Conservation (phyloP, 345 rosid genomes). For the Populus davidiana region DNA sequence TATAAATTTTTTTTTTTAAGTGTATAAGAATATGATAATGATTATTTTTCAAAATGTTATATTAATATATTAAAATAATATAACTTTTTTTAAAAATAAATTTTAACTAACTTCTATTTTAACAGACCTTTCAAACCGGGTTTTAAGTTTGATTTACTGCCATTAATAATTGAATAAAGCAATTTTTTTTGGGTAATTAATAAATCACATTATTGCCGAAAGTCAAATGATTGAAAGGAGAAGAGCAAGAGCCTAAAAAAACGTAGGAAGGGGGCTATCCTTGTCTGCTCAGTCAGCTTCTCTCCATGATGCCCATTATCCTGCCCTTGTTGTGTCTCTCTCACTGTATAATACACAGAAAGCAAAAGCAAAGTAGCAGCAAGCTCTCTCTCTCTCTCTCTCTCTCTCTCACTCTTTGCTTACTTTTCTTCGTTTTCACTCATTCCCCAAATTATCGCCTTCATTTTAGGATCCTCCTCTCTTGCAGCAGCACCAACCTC, state of each 20-base stretch:
- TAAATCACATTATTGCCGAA: no score
- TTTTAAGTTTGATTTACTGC: no score
- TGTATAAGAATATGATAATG: rapidly evolving
- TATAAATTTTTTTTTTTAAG: no score
- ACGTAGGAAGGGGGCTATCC: background rate
- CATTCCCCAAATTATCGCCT: slow-evolving; percentile 45
- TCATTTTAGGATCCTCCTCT: slow-evolving; percentile 25
- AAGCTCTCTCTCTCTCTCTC: background rate
- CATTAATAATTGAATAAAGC: no score
- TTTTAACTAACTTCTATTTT: no score
- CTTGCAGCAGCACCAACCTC: background rate
- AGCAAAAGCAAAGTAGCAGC: background rate
- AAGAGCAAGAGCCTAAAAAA: background rate
- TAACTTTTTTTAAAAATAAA: no score
- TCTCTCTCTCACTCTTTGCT: slow-evolving; percentile 4
- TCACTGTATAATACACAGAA: background rate
- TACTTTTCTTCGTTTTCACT: slow-evolving; percentile 37
- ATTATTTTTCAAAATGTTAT: no score
- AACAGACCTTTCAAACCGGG: no score
- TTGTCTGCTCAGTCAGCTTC: background rate
- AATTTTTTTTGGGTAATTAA: no score
- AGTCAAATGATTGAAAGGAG: background rate
- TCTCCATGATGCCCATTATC: background rate
- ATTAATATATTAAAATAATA: no score
- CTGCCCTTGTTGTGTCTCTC: background rate